These are phyloP conservation scores for Irineochytrium annulatum DNA, from an alignment of 192 early-diverging fungal genomes.

Conservation along the genomic window DNA sequence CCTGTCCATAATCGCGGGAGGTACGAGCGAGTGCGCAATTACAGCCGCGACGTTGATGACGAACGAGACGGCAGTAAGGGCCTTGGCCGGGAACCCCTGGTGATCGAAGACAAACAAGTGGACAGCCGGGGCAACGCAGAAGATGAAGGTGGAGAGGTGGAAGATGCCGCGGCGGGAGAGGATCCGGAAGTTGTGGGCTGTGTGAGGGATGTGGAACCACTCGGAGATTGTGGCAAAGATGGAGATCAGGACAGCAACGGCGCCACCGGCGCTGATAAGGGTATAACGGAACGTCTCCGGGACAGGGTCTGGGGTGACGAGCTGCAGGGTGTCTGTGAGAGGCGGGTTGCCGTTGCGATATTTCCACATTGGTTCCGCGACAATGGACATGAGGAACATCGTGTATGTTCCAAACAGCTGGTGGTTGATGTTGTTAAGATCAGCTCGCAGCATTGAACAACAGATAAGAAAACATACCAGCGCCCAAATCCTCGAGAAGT, in stretches of 20 bases:
- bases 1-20: background rate
- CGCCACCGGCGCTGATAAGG: background rate
- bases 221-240: background rate
- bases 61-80: conserved; percentile 6
- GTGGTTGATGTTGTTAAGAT: background rate
- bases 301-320: no score
- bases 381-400: background rate
- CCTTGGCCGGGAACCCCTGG: background rate
- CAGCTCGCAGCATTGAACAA: background rate
- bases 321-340: no score
- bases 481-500: conserved; percentile 43
- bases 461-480: conserved; percentile 9
- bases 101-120: conserved; percentile 8
- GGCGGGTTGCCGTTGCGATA: background rate
- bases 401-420: background rate
- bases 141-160: background rate
- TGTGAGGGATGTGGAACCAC: conserved; percentile 1
- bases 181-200: conserved; percentile 1
- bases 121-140: conserved; percentile 4
- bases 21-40: background rate
- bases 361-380: background rate
- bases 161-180: background rate
- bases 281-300: background rate
- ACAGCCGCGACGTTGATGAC: background rate
- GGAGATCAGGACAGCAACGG: background rate